Evolutionary conservation across 2,329 filamentous ascomycete species (phyloP).

Genomic region (Botrytis squamosa): DNA sequence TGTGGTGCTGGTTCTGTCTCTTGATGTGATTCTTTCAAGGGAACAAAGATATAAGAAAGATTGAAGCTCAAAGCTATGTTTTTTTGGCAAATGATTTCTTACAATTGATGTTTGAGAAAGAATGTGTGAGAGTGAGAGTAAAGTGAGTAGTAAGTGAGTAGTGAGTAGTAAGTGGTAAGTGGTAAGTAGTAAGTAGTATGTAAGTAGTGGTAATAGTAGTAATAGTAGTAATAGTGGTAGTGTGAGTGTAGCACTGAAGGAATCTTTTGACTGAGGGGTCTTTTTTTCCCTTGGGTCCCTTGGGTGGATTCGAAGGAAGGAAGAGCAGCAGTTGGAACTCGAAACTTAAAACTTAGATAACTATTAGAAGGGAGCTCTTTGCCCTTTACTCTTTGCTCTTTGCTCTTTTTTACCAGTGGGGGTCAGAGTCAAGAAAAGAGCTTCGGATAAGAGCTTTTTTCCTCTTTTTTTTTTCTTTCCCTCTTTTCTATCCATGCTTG

Average conservation of each 20-base stretch:
- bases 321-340: not conserved
- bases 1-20: not conserved
- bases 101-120: conserved; percentile 22
- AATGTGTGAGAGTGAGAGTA: not conserved
- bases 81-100: conserved; percentile 8
- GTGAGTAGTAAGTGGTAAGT: too few species aligned
- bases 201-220: not conserved
- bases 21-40: conserved; percentile 8
- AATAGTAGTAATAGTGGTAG: not conserved
- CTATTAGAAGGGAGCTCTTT: not conserved
- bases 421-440: conserved; percentile 9
- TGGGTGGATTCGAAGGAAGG: not conserved
- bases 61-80: conserved; percentile 5
- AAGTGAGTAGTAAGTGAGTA: too few species aligned
- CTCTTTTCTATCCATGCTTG: conserved; percentile 1
- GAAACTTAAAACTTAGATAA: not conserved
- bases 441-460: conserved; percentile 11
- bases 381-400: not conserved
- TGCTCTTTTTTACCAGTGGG: not conserved
- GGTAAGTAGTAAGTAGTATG: too few species aligned
- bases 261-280: conserved; percentile 12
- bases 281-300: not conserved
- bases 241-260: not conserved
- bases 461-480: not conserved
- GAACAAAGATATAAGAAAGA: conserved; percentile 7